A percentile compares a stretch with the other conserved stretches of the same genome.
Evolutionary conservation across 768 basidiomycete genomes (phyloP).

Genomic region (Phallus indusiatus): DNA sequence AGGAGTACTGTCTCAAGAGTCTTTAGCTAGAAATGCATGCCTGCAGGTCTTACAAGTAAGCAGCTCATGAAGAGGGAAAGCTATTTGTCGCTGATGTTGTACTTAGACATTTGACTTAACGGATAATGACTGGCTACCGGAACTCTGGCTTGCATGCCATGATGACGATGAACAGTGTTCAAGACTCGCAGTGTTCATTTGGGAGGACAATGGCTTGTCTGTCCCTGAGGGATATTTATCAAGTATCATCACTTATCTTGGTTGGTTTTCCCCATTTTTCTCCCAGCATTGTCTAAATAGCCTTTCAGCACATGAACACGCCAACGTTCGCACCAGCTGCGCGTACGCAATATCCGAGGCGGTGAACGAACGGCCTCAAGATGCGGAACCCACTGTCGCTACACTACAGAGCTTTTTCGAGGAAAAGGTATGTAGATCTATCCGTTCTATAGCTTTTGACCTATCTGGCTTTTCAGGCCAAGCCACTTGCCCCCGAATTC

Average conservation of each 20-base stretch:
- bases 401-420: slow-evolving; percentile 66
- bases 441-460: not conserved
- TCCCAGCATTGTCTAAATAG: not conserved
- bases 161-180: slow-evolving; percentile 88
- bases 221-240: slow-evolving; percentile 59
- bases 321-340: slow-evolving; percentile 66
- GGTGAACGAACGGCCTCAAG: slow-evolving; percentile 60
- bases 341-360: slow-evolving; percentile 72
- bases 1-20: slow-evolving; percentile 78
- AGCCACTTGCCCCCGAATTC: slow-evolving; percentile 81
- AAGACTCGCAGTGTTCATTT: slow-evolving; percentile 66
- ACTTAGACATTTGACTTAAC: slow-evolving; percentile 85
- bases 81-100: not conserved
- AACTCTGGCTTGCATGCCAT: slow-evolving; percentile 81
- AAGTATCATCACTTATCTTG: slow-evolving; percentile 55
- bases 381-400: slow-evolving; percentile 28
- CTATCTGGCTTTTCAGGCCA: slow-evolving; percentile 41
- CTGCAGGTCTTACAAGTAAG: slow-evolving; percentile 83
- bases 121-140: slow-evolving; percentile 86
- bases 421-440: slow-evolving; percentile 50
- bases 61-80: not conserved
- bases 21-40: slow-evolving; percentile 78
- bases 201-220: slow-evolving; percentile 95
- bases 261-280: slow-evolving; percentile 30
- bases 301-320: slow-evolving; percentile 60